Percentiles rank a stretch among this genome's conserved stretches.
phyloP scores from a whole-genome alignment of 352 stramenopile species.

The Blastocystis sp. region DNA sequence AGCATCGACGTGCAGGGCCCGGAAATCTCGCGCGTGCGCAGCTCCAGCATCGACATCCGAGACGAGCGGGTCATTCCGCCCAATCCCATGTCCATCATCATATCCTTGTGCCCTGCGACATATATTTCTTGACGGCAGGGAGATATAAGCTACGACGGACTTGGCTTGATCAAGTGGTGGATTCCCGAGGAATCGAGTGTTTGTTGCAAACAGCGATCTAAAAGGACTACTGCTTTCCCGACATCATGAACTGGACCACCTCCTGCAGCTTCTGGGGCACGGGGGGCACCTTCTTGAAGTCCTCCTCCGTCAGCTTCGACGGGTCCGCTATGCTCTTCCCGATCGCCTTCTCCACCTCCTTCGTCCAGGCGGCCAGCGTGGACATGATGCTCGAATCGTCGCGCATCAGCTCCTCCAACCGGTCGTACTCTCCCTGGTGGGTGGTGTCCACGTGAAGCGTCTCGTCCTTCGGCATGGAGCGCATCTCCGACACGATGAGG shows the following conservation, averaged over 20 bases:
- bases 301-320: conserved; percentile 7
- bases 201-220: conserved; percentile 57
- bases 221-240: conserved; percentile 50
- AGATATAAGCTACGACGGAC: conserved; percentile 65
- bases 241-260: conserved; percentile 33
- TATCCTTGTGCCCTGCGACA: conserved; percentile 21
- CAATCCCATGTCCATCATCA: conserved; percentile 67
- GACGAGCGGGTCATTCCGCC: conserved; percentile 49
- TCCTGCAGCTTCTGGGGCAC: conserved; percentile 26
- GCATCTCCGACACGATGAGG: conserved; percentile 22
- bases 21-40: conserved; percentile 46
- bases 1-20: conserved; percentile 68
- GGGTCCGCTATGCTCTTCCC: conserved; percentile 7
- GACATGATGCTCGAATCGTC: background rate
- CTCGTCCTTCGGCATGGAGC: background rate
- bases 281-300: conserved; percentile 26
- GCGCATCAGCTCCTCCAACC: conserved; percentile 26
- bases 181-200: conserved; percentile 66
- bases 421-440: background rate
- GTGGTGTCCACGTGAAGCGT: background rate
- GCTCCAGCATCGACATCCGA: conserved; percentile 65
- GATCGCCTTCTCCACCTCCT: conserved; percentile 33
- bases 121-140: conserved; percentile 10
- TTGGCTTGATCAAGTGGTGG: conserved; percentile 68
- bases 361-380: background rate